Evolutionary conservation across 306 rosid genomes (phyloP), one percentile per base, ranked within the genome.

Genomic region (Vigna unguiculata): DNA sequence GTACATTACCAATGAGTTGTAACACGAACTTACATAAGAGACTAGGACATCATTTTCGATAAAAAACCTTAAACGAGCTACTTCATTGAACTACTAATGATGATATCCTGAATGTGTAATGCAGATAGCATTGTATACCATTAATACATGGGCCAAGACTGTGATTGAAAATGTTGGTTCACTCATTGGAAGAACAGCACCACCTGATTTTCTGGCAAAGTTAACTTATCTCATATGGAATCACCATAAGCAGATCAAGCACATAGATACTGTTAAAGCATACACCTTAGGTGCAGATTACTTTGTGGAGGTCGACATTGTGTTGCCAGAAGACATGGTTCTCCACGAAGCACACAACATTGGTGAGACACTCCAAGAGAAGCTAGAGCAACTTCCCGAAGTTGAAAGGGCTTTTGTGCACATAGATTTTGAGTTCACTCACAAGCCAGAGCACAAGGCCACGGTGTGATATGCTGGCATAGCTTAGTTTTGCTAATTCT

Each of bases 331-430:
- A 53, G 82, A 88, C 75, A 90, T 88, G 96, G 72, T 80, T 71
- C 84, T 92, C 21, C 62, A 84, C 51, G 59, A 84, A 81, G 96
- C 97, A 9, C 97, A 92, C 78, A 85, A 92, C 61, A 92, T 92
- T 46, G 97, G 93, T 0, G 97, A 92, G 86, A 79, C 84, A 28
- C 91, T 92, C 16, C 97, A 92, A 77, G 93, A 74, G 77, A 90
- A 92, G 75, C 81, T 92, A 1, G 97, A 92, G 81, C 91, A 84
- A 21, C 89, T 90, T 71, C 88, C 90, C 7, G 93, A 90, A 28
- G 96, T 92, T 14, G 97, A 92, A 63, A 80, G 93, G 63, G 97
- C 97, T 58, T 92, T 92, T 45, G 97, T 92, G 70, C 97, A 92
- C 66, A 75, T 84, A 3, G 97, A 92, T 84, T 92, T 88, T 55